Evolutionary conservation across 1,284 basidiomycete genomes (phyloP).

Genomic region (Quambalaria eucalypti): DNA sequence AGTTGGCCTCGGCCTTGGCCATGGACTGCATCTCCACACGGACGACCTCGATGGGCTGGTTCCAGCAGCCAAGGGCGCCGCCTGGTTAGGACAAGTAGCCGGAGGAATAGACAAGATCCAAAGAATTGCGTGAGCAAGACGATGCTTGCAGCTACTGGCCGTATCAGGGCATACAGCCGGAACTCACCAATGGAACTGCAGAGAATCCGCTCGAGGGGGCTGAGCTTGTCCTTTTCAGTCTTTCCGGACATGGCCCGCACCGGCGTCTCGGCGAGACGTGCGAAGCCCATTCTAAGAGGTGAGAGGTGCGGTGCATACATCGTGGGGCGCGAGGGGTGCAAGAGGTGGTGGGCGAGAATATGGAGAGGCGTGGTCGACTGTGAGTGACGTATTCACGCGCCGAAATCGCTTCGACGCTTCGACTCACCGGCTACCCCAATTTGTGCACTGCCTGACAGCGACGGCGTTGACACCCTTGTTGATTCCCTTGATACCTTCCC

Average conservation of each 20-base stretch:
- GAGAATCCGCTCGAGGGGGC: slow-evolving; percentile 74
- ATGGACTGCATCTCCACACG: slow-evolving; percentile 99
- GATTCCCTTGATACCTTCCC: slow-evolving; percentile 87
- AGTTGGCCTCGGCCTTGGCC: slow-evolving; percentile 62
- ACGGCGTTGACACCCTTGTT: slow-evolving; percentile 99
- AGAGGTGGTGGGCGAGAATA: neutral
- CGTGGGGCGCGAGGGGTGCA: neutral
- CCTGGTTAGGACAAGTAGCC: too few species aligned
- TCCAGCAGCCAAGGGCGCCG: slow-evolving; percentile 97
- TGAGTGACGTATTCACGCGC: too few species aligned
- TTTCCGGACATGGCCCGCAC: slow-evolving; percentile 71
- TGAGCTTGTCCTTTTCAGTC: slow-evolving; percentile 63
- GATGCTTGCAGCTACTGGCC: too few species aligned
- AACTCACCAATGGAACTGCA: slow-evolving; percentile 78
- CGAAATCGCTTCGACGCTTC: neutral
- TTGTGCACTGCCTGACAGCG: slow-evolving; percentile 85
- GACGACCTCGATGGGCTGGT: slow-evolving; percentile 96
- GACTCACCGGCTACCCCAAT: slow-evolving; percentile 90
- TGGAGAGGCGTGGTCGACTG: too few species aligned
- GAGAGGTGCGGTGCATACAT: neutral
- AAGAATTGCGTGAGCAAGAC: neutral
- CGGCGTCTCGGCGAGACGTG: slow-evolving; percentile 74
- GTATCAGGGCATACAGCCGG: neutral
- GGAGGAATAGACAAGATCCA: too few species aligned
- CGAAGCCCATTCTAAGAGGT: slow-evolving; percentile 75